These are phyloP conservation scores for Monosporascus cannonballus DNA, from an alignment of 2,329 filamentous ascomycete genomes.

Conservation along the genomic window DNA sequence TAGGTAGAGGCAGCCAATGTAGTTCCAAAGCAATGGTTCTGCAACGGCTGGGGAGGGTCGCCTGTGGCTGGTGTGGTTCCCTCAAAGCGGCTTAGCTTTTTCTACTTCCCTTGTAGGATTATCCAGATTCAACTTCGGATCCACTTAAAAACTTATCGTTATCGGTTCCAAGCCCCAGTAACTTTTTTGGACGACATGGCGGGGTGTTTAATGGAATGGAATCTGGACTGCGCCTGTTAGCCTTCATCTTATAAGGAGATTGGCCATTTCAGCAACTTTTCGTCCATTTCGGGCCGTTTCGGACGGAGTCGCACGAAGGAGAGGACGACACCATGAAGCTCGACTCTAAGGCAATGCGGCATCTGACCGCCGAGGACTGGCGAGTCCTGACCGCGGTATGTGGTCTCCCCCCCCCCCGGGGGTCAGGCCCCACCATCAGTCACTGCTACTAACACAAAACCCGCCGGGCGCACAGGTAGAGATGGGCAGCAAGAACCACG, in stretches of 20 bases:
- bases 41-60: no score
- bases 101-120: no score
- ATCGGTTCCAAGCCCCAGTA: background rate
- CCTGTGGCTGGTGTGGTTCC: no score
- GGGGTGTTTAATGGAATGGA: background rate
- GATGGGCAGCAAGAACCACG: conserved; percentile 91
- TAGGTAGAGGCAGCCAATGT: no score
- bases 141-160: conserved; percentile 15
- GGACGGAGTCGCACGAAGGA: background rate
- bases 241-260: no score
- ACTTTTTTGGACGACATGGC: background rate
- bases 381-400: conserved; percentile 84
- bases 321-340: conserved; percentile 67
- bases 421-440: conserved; percentile 16
- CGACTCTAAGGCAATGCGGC: conserved; percentile 87
- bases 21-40: no score
- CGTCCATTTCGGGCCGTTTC: background rate
- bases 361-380: conserved; percentile 91
- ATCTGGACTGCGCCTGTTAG: no score
- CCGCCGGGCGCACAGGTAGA: conserved; percentile 61
- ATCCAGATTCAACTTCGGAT: background rate
- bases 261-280: background rate
- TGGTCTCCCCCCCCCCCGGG: conserved; percentile 14
- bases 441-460: conserved; percentile 24
- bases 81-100: no score